Conservation (phyloP, 768 basidiomycete species). For the Tylopilus balloui region DNA sequence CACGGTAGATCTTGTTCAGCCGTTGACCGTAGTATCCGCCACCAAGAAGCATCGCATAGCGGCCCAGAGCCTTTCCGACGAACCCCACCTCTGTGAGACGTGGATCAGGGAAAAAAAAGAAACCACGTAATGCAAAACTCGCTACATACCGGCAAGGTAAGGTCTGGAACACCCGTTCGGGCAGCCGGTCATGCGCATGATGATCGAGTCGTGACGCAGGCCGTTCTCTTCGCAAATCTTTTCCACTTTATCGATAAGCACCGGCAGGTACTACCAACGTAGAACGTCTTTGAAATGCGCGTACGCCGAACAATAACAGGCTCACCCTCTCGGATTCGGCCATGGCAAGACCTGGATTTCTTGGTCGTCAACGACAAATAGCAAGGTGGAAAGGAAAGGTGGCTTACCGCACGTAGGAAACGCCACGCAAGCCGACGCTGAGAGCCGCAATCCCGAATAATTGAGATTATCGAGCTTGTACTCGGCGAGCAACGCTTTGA, state of each 20-base stretch:
- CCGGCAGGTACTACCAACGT: slow-evolving; percentile 71
- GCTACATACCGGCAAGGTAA: slow-evolving; percentile 71
- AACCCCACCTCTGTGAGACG: slow-evolving; percentile 77
- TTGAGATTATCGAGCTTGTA: slow-evolving; percentile 89
- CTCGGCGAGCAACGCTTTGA: slow-evolving; percentile 74
- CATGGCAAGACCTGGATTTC: slow-evolving; percentile 58
- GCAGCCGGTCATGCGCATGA: slow-evolving; percentile 99
- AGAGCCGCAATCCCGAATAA: slow-evolving; percentile 73
- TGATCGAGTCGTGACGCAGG: slow-evolving; percentile 87
- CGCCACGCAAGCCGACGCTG: slow-evolving; percentile 93
- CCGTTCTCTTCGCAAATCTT: slow-evolving; percentile 92
- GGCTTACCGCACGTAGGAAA: slow-evolving; percentile 85
- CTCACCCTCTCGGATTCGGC: slow-evolving; percentile 69
- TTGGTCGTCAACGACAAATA: neutral
- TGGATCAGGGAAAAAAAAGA: neutral
- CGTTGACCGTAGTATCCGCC: slow-evolving; percentile 94
- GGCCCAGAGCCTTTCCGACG: slow-evolving; percentile 91
- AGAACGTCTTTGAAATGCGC: slow-evolving; percentile 36
- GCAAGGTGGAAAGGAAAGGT: neutral
- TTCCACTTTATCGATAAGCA: slow-evolving; percentile 93
- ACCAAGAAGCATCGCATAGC: slow-evolving; percentile 92
- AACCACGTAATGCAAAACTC: neutral
- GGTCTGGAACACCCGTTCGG: slow-evolving; percentile 92
- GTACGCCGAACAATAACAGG: slow-evolving; percentile 3
- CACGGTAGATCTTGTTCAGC: slow-evolving; percentile 93